Evolutionary conservation across 768 basidiomycete genomes (phyloP), one percentile per base, ranked within the genome.

Genomic region (Myochromella boudieri): DNA sequence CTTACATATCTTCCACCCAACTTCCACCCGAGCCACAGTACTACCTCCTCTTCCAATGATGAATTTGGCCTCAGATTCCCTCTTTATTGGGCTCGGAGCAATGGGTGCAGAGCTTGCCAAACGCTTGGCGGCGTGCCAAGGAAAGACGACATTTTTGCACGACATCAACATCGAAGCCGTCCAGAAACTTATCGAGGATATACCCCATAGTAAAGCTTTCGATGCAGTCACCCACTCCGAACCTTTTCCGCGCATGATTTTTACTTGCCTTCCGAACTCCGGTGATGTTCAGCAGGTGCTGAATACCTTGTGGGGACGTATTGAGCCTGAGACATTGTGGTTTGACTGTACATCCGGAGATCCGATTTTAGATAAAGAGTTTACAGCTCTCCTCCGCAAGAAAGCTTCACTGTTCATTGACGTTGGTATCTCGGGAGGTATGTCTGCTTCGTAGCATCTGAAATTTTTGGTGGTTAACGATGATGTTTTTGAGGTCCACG

Each of bases 61-160:
- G 22, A 26, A 41, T 17, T n/a, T 12, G 7, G 11, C 21, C 28
- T 43, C 45, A 22, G 41, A 51, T 26, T 17, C 47, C 24, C 34
- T 51, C 4, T 46, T 51, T 32, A 42, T 51, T 25, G 50, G 50
- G 12, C 41, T 52, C n/a, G 50, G 50, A 33, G 34, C 41, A 5
- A 42, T 52, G 45, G 50, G 45, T 29, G 22, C 34, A 32, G 27
- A 42, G 28, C 39, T 51, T 22, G 44, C 49, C 37, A 33, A 44
- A 17, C 49, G 44, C 8, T 37, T 46, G 15, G 34, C 41, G 36
- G 44, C 44, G 9, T 36, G 40, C 22, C 34, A 31, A 24, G 44
- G 44, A 20, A 20, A 51, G 24, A 41, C 28, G 6, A 46, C 40
- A 9, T 41, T 51, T 21, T 18, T 51, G 18, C 33, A 51, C n/a